These are phyloP conservation scores for Polygonum aviculare DNA, from an alignment of 148 eudicot genomes.

Conservation along the genomic window DNA sequence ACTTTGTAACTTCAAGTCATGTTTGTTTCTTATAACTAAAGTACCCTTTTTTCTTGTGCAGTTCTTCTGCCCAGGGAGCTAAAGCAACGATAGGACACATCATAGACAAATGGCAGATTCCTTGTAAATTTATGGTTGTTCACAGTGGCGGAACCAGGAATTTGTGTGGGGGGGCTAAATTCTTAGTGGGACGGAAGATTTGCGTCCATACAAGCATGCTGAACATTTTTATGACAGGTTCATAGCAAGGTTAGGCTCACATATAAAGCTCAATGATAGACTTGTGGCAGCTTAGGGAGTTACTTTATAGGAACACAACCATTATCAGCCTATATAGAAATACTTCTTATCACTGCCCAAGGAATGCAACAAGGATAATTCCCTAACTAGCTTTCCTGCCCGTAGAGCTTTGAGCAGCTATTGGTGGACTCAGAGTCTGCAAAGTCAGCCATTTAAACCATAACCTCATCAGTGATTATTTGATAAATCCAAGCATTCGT, in stretches of 20 bases:
- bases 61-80: slow-evolving; percentile 59
- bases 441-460: slow-evolving; percentile 3
- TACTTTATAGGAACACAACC: neutral
- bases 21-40: neutral
- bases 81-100: slow-evolving; percentile 18
- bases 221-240: neutral
- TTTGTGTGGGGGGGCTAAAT: too few species aligned
- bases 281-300: too few species aligned
- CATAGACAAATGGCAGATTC: neutral
- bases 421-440: slow-evolving; percentile 92
- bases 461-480: neutral
- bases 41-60: slow-evolving; percentile 21
- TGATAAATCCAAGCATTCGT: neutral
- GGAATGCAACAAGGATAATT: slow-evolving; percentile 44
- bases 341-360: neutral
- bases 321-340: neutral
- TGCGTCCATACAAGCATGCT: neutral
- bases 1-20: neutral
- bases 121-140: slow-evolving; percentile 5
- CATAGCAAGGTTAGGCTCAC: neutral
- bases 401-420: slow-evolving; percentile 61
- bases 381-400: slow-evolving; percentile 60
- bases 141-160: neutral
- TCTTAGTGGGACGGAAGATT: too few species aligned
- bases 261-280: neutral